Evolutionary conservation across 352 stramenopile genomes (phyloP), one percentile per base, ranked within the genome.

Genomic region (Phytophthora fragariaefolia): DNA sequence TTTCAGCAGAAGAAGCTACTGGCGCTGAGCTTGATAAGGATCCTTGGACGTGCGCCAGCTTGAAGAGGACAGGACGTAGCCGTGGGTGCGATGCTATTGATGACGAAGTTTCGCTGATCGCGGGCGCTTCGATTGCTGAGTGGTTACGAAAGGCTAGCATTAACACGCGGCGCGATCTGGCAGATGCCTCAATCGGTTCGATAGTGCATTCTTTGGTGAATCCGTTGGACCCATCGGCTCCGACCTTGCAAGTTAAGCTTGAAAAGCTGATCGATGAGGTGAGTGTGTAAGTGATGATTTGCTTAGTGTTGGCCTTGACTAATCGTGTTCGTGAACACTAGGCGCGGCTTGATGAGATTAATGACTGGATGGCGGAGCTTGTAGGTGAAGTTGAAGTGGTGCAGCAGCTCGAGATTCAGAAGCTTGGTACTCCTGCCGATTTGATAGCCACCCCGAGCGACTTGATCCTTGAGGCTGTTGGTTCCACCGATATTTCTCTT

Each of bases 391-490:
- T 38, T 15, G 63, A 79, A 2, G 30, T 92, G 5, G 55, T 93
- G n/a, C 69, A 77, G 23, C 43, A 58, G 18, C 60, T 96, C 43
- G 85, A 95, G 67, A 58, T 87, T 18, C 73, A 89, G 55, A 96
- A 96, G 73, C 74, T 96, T 5, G 88, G 85, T 0, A 96, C 88
- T 6, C 88, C 87, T 17, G 82, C 85, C 2, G 88, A 96, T 76
- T 63, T 96, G 36, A 66, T 89, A 18, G 70, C 69, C 9, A 95
- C 87, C 15, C 88, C 88, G 2, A 71, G 63, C 9, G 87, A 96
- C 71, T 78, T 94, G 36, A 80, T 95, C 52, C 53, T 87, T 7
- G 27, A 77, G 34, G 84, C 80, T 23, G 24, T 74, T 73, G 51
- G 54, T 17, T 47, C 34, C 27, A 38, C 57, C 27, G 42, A 58